A percentile compares a stretch with the other conserved stretches of the same genome.
Evolutionary conservation across 1,284 basidiomycete species (phyloP).

Genomic region (Polyporus tsugae): DNA sequence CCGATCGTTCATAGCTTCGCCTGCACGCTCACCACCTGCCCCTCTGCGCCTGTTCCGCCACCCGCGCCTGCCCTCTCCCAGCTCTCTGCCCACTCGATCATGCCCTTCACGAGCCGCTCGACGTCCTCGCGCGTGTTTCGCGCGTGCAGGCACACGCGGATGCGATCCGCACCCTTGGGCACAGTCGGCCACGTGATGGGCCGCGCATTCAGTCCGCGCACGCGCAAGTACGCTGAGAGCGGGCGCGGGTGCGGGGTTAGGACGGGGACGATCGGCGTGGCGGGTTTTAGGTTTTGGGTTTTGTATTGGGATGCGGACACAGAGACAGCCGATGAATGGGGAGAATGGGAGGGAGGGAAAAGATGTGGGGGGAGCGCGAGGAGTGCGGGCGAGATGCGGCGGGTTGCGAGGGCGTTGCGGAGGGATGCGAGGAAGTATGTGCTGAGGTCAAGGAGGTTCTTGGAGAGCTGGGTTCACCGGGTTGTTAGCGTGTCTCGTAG

Average conservation of each 20-base stretch:
- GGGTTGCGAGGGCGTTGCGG: conserved; percentile 41
- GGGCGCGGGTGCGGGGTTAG: conserved; percentile 79
- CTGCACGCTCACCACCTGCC: conserved; percentile 15
- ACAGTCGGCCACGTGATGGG: conserved; percentile 89
- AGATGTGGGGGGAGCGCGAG: conserved; percentile 53
- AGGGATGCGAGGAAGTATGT: conserved; percentile 49
- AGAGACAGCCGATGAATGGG: neutral
- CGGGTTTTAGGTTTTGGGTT: conserved; percentile 29
- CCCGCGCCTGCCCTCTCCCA: conserved; percentile 27
- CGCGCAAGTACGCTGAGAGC: conserved; percentile 71
- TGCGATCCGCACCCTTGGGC: conserved; percentile 82
- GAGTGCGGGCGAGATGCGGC: conserved; percentile 49
- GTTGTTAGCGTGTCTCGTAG: conserved; percentile 33
- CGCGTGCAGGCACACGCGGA: conserved; percentile 86
- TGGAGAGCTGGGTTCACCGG: conserved; percentile 47
- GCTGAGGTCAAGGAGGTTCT: conserved; percentile 50
- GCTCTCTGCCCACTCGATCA: conserved; percentile 42
- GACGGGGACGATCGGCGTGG: conserved; percentile 86
- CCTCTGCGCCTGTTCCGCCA: conserved; percentile 6
- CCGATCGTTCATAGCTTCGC: conserved; percentile 30
- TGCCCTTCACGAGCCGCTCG: conserved; percentile 54
- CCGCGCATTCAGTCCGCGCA: conserved; percentile 72
- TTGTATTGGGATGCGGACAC: too few relatives aligned
- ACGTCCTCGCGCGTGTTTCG: conserved; percentile 75
- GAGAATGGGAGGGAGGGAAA: conserved; percentile 21